Evolutionary conservation across 1,284 basidiomycete genomes (phyloP).

Genomic region (Fomitopsis betulina): DNA sequence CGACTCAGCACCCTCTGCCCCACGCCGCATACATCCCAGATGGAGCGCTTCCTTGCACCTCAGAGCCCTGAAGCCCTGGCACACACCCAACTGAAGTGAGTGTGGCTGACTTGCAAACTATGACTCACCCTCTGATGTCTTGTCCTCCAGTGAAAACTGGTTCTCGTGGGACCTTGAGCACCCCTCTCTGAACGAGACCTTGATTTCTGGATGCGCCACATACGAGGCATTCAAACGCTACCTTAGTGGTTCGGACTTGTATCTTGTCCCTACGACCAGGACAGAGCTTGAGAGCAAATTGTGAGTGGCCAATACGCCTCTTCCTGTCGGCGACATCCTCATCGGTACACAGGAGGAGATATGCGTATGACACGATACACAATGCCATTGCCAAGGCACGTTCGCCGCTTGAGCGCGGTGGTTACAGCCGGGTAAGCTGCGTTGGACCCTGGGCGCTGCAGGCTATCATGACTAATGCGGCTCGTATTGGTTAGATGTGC

Average conservation of each 20-base stretch:
- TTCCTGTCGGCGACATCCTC: constrained; percentile 2
- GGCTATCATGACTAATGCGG: background rate
- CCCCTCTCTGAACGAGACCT: constrained; percentile 63
- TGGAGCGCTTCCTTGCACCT: constrained; percentile 71
- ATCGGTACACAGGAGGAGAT: constrained; percentile 48
- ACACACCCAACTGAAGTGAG: constrained; percentile 63
- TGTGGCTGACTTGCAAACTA: constrained; percentile 13
- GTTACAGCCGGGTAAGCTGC: constrained; percentile 65
- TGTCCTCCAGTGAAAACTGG: constrained; percentile 53
- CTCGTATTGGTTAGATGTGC: constrained; percentile 45
- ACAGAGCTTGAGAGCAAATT: constrained; percentile 66
- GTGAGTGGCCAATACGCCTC: constrained; percentile 37
- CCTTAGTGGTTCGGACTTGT: constrained; percentile 49
- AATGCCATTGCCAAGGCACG: constrained; percentile 70
- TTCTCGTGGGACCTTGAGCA: constrained; percentile 64
- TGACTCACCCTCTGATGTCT: constrained; percentile 7
- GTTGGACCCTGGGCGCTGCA: background rate
- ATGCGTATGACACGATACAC: constrained; percentile 74
- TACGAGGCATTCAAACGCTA: constrained; percentile 39
- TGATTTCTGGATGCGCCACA: constrained; percentile 59
- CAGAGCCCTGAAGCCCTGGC: constrained; percentile 70
- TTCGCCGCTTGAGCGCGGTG: constrained; percentile 58
- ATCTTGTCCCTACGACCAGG: constrained; percentile 60
- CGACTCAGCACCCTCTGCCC: background rate
- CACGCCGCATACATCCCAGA: constrained; percentile 19